Conservation (phyloP, 768 basidiomycete species). For the Pisolithus sp. region DNA sequence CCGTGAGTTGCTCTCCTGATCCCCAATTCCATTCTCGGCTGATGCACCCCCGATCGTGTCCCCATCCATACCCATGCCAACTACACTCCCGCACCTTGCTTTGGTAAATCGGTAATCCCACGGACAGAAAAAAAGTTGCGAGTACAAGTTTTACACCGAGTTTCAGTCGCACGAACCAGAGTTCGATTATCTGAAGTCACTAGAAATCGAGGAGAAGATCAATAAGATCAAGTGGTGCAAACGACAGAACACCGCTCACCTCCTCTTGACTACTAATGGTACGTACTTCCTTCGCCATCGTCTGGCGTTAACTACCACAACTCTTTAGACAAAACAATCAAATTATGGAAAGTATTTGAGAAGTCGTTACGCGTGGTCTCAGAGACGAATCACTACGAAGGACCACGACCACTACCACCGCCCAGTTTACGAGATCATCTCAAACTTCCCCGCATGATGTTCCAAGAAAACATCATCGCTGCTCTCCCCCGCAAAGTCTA, state of each 20-base stretch:
- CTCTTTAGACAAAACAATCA: constrained; percentile 92
- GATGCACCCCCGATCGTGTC: constrained; percentile 29
- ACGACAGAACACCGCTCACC: constrained; percentile 95
- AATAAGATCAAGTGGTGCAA: constrained; percentile 99
- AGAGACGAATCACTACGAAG: constrained; percentile 90
- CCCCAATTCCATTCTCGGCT: constrained; percentile 14
- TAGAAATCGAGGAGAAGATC: constrained; percentile 99
- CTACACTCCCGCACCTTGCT: constrained; percentile 6
- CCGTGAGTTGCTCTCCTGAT: constrained; percentile 46
- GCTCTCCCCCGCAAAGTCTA: constrained; percentile 98
- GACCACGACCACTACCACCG: constrained; percentile 61
- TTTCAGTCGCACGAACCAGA: constrained; percentile 99
- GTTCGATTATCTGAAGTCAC: constrained; percentile 98
- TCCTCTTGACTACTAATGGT: constrained; percentile 97
- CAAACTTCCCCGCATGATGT: constrained; percentile 83
- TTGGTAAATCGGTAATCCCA: constrained; percentile 13
- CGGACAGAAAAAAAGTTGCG: constrained; percentile 94
- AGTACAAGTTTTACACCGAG: constrained; percentile 99
- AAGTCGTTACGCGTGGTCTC: constrained; percentile 93
- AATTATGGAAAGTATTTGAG: constrained; percentile 99
- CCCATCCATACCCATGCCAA: constrained; percentile 10
- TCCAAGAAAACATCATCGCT: constrained; percentile 97
- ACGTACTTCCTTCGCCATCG: constrained; percentile 16
- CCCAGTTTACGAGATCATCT: constrained; percentile 56
- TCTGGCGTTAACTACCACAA: background rate